These are phyloP conservation scores for Chrysoporthe cubensis DNA, from an alignment of 2,329 filamentous ascomycete genomes.

Conservation along the genomic window DNA sequence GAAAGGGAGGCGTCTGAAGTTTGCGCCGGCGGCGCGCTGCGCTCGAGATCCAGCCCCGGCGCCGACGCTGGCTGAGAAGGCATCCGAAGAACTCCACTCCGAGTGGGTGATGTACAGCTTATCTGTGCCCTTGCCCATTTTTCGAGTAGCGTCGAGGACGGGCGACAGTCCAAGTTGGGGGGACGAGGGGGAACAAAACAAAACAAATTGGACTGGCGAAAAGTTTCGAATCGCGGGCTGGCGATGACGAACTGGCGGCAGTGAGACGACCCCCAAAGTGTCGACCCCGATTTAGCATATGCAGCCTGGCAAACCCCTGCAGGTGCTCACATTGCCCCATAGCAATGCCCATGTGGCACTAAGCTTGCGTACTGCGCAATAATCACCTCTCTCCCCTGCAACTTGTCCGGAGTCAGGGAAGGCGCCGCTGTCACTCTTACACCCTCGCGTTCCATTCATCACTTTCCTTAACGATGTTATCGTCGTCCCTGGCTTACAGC, in stretches of 20 bases:
- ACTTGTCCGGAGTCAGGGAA: slow-evolving; percentile 27
- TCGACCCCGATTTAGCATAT: slow-evolving; percentile 22
- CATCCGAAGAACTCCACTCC: slow-evolving; percentile 92
- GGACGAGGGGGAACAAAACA: neutral
- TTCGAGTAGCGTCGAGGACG: neutral
- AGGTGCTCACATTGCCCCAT: neutral
- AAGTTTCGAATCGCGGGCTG: neutral
- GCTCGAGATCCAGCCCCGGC: slow-evolving; percentile 67
- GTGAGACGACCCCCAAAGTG: slow-evolving; percentile 7
- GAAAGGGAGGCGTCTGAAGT: slow-evolving; percentile 90
- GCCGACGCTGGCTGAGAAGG: slow-evolving; percentile 80
- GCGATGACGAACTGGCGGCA: slow-evolving; percentile 20
- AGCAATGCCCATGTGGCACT: slow-evolving; percentile 19
- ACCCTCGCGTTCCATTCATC: slow-evolving; percentile 6
- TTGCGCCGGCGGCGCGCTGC: slow-evolving; percentile 56
- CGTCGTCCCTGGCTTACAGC: neutral
- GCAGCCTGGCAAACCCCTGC: slow-evolving; percentile 23
- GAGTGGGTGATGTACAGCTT: slow-evolving; percentile 86
- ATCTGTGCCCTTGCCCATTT: slow-evolving; percentile 59
- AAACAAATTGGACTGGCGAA: neutral
- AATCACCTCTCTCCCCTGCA: slow-evolving; percentile 20
- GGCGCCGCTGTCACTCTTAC: slow-evolving; percentile 5
- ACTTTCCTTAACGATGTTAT: slow-evolving; percentile 9
- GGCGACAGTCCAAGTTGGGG: neutral
- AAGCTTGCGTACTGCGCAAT: slow-evolving; percentile 25